Evolutionary conservation across 1,284 basidiomycete species (phyloP).

Genomic region (Fistulina hepatica): DNA sequence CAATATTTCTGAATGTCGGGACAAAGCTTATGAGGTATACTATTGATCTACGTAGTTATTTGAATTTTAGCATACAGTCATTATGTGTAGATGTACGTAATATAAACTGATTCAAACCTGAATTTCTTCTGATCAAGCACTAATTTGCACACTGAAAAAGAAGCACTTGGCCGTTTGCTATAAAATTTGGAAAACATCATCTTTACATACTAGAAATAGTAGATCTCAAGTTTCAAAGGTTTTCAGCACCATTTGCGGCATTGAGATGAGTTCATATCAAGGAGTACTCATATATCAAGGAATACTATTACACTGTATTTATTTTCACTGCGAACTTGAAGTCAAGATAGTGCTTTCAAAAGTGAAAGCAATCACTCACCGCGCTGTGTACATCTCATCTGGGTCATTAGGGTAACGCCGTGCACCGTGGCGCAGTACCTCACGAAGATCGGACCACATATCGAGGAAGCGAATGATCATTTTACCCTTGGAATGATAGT

Average conservation of each 20-base stretch:
- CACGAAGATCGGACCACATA: too few relatives aligned
- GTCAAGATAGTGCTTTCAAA: too few relatives aligned
- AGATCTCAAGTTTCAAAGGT: constrained; percentile 1
- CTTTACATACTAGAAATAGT: neutral
- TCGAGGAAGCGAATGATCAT: too few relatives aligned
- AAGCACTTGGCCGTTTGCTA: neutral
- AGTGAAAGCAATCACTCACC: too few relatives aligned
- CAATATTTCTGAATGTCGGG: neutral
- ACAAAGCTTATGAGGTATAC: neutral
- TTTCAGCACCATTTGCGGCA: neutral
- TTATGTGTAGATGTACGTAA: neutral
- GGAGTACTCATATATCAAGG: constrained; percentile 3
- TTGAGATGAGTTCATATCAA: constrained; percentile 1
- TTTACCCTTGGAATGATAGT: too few relatives aligned
- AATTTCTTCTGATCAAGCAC: neutral
- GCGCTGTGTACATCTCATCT: too few relatives aligned
- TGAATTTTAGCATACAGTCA: neutral
- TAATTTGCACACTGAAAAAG: neutral
- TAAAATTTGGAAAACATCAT: neutral
- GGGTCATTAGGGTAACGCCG: too few relatives aligned
- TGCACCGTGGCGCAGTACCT: too few relatives aligned
- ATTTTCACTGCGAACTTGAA: too few relatives aligned
- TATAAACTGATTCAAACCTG: neutral
- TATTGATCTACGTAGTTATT: neutral
- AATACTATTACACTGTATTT: constrained; percentile 7